These are phyloP conservation scores for Apiospora pterosperma DNA, from an alignment of 2,329 filamentous ascomycete genomes.

Conservation along the genomic window DNA sequence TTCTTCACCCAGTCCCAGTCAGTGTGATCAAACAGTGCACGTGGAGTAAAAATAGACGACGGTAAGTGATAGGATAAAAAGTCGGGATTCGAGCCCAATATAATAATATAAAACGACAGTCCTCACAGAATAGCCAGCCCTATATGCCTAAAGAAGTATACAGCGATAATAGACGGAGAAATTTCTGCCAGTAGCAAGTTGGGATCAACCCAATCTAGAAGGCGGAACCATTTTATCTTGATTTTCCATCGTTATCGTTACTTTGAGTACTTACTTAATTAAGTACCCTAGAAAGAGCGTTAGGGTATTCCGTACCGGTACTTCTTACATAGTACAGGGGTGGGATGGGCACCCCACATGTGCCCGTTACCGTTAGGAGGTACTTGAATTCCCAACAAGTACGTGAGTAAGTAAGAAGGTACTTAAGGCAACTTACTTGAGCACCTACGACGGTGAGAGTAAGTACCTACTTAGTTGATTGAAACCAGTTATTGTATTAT, in stretches of 20 bases:
- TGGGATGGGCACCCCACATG: too few relatives aligned
- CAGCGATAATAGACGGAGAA: neutral
- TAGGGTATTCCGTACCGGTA: neutral
- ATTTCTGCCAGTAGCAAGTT: conserved; percentile 2
- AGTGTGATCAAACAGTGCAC: neutral
- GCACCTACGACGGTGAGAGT: too few relatives aligned
- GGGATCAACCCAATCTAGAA: neutral
- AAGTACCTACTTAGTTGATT: too few relatives aligned
- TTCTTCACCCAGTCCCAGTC: neutral
- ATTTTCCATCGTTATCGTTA: too few relatives aligned
- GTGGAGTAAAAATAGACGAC: neutral
- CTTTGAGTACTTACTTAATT: too few relatives aligned
- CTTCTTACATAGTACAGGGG: too few relatives aligned
- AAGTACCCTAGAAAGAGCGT: too few relatives aligned
- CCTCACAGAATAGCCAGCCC: neutral
- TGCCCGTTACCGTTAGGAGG: too few relatives aligned
- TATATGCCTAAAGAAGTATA: neutral
- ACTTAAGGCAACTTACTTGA: too few relatives aligned
- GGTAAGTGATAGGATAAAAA: neutral
- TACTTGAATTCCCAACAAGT: too few relatives aligned
- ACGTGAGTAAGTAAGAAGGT: too few relatives aligned
- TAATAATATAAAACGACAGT: neutral
- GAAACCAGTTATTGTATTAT: neutral
- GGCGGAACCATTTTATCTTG: neutral
- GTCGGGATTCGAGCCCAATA: neutral